phyloP scores from a whole-genome alignment of 2,329 filamentous ascomycete species.

The Alternaria infectoria region DNA sequence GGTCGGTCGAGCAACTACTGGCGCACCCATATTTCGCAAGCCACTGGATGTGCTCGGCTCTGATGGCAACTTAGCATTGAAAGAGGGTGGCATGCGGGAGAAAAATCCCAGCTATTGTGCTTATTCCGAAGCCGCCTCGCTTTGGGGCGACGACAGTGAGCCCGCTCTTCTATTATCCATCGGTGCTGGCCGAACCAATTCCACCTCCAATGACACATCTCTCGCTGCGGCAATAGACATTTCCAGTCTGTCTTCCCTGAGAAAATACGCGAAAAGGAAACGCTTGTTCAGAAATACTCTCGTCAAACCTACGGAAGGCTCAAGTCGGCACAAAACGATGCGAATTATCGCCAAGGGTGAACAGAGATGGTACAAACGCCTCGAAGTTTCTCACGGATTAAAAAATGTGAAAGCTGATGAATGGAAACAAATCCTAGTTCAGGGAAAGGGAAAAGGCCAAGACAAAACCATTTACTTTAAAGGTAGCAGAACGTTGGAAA shows the following conservation, averaged over 20 bases:
- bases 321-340: background rate
- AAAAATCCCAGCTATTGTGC: background rate
- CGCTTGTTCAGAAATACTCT: accelerated
- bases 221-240: accelerated
- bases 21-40: too few relatives aligned
- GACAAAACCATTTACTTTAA: too few relatives aligned
- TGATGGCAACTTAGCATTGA: accelerated
- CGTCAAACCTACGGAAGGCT: background rate
- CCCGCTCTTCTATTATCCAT: accelerated
- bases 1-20: background rate
- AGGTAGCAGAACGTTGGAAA: too few relatives aligned
- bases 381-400: background rate
- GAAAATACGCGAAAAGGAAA: accelerated
- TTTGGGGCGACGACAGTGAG: accelerated
- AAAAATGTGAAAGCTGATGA: background rate
- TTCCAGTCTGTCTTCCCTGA: background rate
- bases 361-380: background rate
- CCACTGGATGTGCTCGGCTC: too few relatives aligned
- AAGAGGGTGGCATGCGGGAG: background rate
- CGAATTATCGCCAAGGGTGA: background rate
- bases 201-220: accelerated
- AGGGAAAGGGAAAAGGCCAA: too few relatives aligned
- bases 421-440: too few relatives aligned
- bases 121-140: background rate
- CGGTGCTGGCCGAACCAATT: accelerated